phyloP scores from a whole-genome alignment of 176 grass and related monocot genomes.

The Bolboschoenus planiculmis region DNA sequence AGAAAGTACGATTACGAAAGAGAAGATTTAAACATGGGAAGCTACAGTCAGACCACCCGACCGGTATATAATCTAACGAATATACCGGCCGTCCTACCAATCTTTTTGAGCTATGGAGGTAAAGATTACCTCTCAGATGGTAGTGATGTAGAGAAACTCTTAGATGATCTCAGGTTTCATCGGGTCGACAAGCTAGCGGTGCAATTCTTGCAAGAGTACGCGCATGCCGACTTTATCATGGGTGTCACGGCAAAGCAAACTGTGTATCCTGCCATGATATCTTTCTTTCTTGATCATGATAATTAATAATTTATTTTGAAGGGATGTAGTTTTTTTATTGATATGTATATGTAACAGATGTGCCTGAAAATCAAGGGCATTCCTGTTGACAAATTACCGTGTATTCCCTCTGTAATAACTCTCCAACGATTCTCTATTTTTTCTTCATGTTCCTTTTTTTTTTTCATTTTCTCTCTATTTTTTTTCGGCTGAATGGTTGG shows the following conservation, averaged over 20 bases:
- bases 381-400: too few relatives aligned
- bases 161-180: constrained; percentile 48
- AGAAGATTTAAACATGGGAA: constrained; percentile 37
- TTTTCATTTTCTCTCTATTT: too few relatives aligned
- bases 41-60: constrained; percentile 43
- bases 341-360: not conserved
- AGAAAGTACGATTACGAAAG: constrained; percentile 59
- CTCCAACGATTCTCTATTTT: too few relatives aligned
- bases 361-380: constrained; percentile 4
- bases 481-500: too few relatives aligned
- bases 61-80: constrained; percentile 46
- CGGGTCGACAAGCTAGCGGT: constrained; percentile 39
- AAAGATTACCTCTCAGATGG: constrained; percentile 52
- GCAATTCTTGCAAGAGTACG: constrained; percentile 54
- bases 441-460: too few relatives aligned
- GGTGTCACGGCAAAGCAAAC: constrained; percentile 52
- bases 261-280: constrained; percentile 51
- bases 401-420: too few relatives aligned
- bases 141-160: constrained; percentile 38
- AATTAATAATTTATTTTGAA: not conserved
- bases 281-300: constrained; percentile 36
- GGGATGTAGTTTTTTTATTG: not conserved
- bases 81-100: constrained; percentile 46
- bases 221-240: constrained; percentile 69
- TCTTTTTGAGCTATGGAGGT: constrained; percentile 82